Conservation (phyloP, 2,329 filamentous ascomycete species). For the Fusarium sp. region DNA sequence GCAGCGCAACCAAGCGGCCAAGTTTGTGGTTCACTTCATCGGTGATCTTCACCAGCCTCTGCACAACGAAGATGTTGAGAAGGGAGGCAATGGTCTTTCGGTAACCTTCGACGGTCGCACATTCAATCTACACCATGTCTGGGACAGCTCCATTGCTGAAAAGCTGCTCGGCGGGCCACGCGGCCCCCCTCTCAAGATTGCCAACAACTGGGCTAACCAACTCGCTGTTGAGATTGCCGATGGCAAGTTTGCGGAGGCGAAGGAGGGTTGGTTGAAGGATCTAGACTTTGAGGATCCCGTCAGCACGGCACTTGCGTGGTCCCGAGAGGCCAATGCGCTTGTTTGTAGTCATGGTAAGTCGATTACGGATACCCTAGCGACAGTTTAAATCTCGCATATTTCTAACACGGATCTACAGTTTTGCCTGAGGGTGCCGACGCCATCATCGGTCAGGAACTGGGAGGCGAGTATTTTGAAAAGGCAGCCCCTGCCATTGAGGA, state of each 20-base stretch:
- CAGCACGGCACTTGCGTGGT: conserved; percentile 73
- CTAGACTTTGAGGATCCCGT: conserved; percentile 67
- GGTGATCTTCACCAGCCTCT: conserved; percentile 79
- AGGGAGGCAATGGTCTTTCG: conserved; percentile 76
- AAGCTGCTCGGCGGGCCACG: conserved; percentile 70
- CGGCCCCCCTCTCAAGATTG: conserved; percentile 64
- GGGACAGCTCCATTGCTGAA: conserved; percentile 79
- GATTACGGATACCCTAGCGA: conserved; percentile 3
- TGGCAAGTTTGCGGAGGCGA: conserved; percentile 67
- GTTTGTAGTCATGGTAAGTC: conserved; percentile 72
- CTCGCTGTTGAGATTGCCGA: conserved; percentile 67
- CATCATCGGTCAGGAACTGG: conserved; percentile 71
- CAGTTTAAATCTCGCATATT: conserved; percentile 13
- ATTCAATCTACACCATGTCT: conserved; percentile 78
- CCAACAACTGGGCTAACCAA: conserved; percentile 68
- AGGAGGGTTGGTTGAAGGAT: conserved; percentile 68
- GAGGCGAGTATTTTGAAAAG: conserved; percentile 72
- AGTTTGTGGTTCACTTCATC: conserved; percentile 77
- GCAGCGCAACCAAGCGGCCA: conserved; percentile 70
- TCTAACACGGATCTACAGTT: conserved; percentile 58
- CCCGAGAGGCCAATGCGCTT: conserved; percentile 71
- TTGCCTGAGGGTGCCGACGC: conserved; percentile 71
- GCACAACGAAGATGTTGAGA: conserved; percentile 72
- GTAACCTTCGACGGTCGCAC: conserved; percentile 70
- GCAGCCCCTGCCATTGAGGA: conserved; percentile 75